phyloP scores from a whole-genome alignment of 305 asterid species.

The Plantago coronopus region DNA sequence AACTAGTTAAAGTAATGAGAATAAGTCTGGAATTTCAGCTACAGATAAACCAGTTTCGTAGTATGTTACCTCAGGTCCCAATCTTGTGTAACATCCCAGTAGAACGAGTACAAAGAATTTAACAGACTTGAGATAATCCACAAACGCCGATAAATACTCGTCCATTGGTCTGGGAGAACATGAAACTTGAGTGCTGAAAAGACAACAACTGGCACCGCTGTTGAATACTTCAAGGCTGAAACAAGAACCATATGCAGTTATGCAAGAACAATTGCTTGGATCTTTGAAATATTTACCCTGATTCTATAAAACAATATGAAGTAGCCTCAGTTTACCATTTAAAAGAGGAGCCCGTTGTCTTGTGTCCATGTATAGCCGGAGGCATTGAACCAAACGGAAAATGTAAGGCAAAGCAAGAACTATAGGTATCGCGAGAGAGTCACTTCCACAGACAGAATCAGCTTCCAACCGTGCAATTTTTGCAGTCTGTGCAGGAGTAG shows the following conservation, averaged over 20 bases:
- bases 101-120: constrained; percentile 86
- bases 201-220: constrained; percentile 91
- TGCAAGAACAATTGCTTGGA: not conserved
- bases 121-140: constrained; percentile 88
- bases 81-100: constrained; percentile 81
- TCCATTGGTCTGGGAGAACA: constrained; percentile 76
- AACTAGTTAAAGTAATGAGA: constrained; percentile 5
- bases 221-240: constrained; percentile 94
- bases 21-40: not conserved
- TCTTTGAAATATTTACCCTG: constrained; percentile 1
- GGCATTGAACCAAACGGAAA: constrained; percentile 94
- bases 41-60: not conserved
- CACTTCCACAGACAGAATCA: constrained; percentile 98
- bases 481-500: constrained; percentile 69
- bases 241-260: constrained; percentile 32
- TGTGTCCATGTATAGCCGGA: constrained; percentile 89
- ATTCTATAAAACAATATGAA: constrained; percentile 9
- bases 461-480: constrained; percentile 99
- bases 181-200: constrained; percentile 97
- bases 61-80: constrained; percentile 89
- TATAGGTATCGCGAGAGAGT: constrained; percentile 80
- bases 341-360: constrained; percentile 71
- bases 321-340: constrained; percentile 54
- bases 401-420: constrained; percentile 91
- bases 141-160: constrained; percentile 64